Base-by-base conservation (phyloP, 352 stramenopile species). In the Pythium sukuiense region DNA sequence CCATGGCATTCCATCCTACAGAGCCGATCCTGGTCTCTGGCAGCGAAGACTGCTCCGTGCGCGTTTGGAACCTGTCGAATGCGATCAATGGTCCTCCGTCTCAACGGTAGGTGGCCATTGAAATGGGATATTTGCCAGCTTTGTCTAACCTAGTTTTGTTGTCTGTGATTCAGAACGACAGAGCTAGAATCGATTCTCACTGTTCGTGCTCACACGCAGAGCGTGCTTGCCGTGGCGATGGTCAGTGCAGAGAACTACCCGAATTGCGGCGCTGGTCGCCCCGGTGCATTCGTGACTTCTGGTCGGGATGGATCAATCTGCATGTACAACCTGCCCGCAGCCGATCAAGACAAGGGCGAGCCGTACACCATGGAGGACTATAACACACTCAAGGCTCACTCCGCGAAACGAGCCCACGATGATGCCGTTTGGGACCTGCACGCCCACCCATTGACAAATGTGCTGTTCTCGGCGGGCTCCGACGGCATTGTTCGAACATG, bases 31-130 rank as follows among this genome's bases (percentile, higher is more conserved):
- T 96, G 39, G 86, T 96, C 16, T 93, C 88, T 0, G 85, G 84
- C 43, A 93, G 88, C 58, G 88, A 96, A 65, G 88, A 96, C 55
- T 93, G 85, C 61, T 92, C 88, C 0, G 85, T 93, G 24, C 87
- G 88, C 59, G 75, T 96, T 18, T 96, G 88, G 88, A 96, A 92
- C 52, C 60, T 96, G 11, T 72, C 76, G 24, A 87, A 67, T 61
- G 73, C 85, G 24, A 74, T 77, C 12, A 82, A 75, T 59, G 84
- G 86, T 16, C 84, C 84, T 26, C 82, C 86, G 43, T 83, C 80
- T 11, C 83, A 91, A 72, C 74, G 85, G 79, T 83, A 55, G 5
- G 57, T 46, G 6, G 18, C 43, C 6, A 50, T 3, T 29, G 16
- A 5, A 50, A 5, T 27, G 3, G 3, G 43, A 53, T 24, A 14